phyloP scores from a whole-genome alignment of 2,329 filamentous ascomycete genomes.

The Pezicula rhizophila region DNA sequence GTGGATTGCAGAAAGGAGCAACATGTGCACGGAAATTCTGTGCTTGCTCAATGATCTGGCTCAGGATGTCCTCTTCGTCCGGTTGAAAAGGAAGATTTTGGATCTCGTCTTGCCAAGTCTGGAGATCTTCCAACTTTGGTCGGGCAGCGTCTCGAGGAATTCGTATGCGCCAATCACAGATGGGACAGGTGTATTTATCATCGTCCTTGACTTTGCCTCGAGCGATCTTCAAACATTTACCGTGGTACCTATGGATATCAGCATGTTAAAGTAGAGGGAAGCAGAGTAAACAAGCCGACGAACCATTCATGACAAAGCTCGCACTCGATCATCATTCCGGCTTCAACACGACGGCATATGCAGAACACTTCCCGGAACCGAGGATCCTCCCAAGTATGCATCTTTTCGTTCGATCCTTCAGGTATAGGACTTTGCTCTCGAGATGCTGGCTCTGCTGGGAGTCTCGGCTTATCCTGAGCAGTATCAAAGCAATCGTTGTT shows the following conservation, averaged over 20 bases:
- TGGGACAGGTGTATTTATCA: slow-evolving; percentile 96
- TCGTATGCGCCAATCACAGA: slow-evolving; percentile 95
- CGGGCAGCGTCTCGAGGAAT: slow-evolving; percentile 94
- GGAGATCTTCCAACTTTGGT: slow-evolving; percentile 87
- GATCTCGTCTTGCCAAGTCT: slow-evolving; percentile 80
- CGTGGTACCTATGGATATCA: slow-evolving; percentile 69
- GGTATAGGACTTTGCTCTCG: slow-evolving; percentile 61
- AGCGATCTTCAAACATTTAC: slow-evolving; percentile 96
- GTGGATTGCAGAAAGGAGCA: slow-evolving; percentile 70
- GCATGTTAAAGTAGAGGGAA: neutral
- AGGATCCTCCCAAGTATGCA: slow-evolving; percentile 53
- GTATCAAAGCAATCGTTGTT: slow-evolving; percentile 91
- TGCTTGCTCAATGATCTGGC: slow-evolving; percentile 81
- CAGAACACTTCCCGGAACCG: slow-evolving; percentile 81
- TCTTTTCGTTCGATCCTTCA: slow-evolving; percentile 36
- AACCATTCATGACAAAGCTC: slow-evolving; percentile 97
- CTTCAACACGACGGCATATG: slow-evolving; percentile 87
- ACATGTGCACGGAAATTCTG: slow-evolving; percentile 80
- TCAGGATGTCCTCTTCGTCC: slow-evolving; percentile 82
- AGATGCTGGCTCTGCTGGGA: slow-evolving; percentile 87
- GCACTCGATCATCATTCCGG: slow-evolving; percentile 99
- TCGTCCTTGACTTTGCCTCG: slow-evolving; percentile 97
- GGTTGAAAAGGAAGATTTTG: slow-evolving; percentile 81
- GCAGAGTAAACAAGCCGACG: slow-evolving; percentile 25
- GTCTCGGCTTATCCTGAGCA: slow-evolving; percentile 72